phyloP scores from a whole-genome alignment of 352 stramenopile genomes.

The Pythium oligandrum region DNA sequence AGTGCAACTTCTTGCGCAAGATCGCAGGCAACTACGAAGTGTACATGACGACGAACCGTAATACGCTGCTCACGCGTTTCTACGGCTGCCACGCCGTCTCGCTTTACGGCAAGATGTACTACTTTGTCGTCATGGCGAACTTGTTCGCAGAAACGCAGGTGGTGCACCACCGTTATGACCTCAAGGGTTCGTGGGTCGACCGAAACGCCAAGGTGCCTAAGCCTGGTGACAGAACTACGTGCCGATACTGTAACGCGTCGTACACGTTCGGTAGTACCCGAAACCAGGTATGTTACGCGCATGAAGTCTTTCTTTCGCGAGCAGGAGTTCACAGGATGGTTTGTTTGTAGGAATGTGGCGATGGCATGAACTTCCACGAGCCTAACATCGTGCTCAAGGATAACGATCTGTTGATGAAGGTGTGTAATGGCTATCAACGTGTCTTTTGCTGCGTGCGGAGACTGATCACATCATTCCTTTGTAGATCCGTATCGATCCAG shows the following conservation, averaged over 20 bases:
- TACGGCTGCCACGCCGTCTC: conserved; percentile 87
- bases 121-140: conserved; percentile 92
- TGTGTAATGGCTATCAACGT: conserved; percentile 5
- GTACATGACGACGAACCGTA: conserved; percentile 80
- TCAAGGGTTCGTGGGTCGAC: conserved; percentile 90
- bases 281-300: conserved; percentile 32
- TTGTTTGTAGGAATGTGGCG: conserved; percentile 54
- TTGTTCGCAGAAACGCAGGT: conserved; percentile 84
- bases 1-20: conserved; percentile 83
- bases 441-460: not conserved
- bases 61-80: conserved; percentile 86
- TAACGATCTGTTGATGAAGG: conserved; percentile 88
- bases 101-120: conserved; percentile 90
- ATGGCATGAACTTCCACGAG: conserved; percentile 85
- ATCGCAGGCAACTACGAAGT: conserved; percentile 83
- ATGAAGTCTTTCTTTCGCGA: not conserved
- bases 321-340: not conserved
- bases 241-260: conserved; percentile 81
- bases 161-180: conserved; percentile 89
- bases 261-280: conserved; percentile 86
- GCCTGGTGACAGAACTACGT: conserved; percentile 72
- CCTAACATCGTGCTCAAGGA: conserved; percentile 88
- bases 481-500: conserved; percentile 74
- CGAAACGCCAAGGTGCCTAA: conserved; percentile 82
- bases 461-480: not conserved